Percentiles rank a stretch among this genome's conserved stretches.
These are phyloP conservation scores for Phalaenopsis hybrid DNA, from an alignment of 116 monocot genomes.

Conservation along the genomic window DNA sequence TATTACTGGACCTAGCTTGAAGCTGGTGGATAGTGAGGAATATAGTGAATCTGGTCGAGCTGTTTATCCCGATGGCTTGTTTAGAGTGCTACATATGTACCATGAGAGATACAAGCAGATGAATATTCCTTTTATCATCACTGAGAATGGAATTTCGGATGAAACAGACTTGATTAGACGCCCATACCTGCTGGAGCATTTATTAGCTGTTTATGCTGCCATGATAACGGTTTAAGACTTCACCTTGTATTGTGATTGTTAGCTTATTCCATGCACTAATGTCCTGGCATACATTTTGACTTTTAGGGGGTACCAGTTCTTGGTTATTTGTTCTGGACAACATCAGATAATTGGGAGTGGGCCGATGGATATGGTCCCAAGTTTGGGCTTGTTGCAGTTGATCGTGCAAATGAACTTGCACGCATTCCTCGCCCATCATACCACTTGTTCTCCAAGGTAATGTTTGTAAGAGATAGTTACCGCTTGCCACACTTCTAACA, in stretches of 20 bases:
- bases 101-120: slow-evolving; percentile 81
- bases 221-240: slow-evolving; percentile 41
- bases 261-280: not conserved
- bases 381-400: slow-evolving; percentile 86
- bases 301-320: slow-evolving; percentile 76
- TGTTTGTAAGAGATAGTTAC: not conserved
- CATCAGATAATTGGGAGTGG: slow-evolving; percentile 99
- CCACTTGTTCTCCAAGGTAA: slow-evolving; percentile 73
- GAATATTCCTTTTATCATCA: slow-evolving; percentile 72
- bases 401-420: slow-evolving; percentile 73
- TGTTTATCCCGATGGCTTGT: slow-evolving; percentile 91
- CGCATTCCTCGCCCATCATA: slow-evolving; percentile 81
- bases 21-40: slow-evolving; percentile 66
- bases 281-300: not conserved
- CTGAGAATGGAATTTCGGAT: slow-evolving; percentile 94
- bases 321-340: slow-evolving; percentile 97
- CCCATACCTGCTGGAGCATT: slow-evolving; percentile 83
- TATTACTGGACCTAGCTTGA: slow-evolving; percentile 72
- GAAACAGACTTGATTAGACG: slow-evolving; percentile 83
- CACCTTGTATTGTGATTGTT: not conserved
- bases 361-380: slow-evolving; percentile 99
- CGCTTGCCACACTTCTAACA: too few relatives aligned
- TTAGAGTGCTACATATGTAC: slow-evolving; percentile 67
- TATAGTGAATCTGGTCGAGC: slow-evolving; percentile 95
- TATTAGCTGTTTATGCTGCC: slow-evolving; percentile 77